Percentiles rank a stretch among this genome's conserved stretches.
phyloP scores from a whole-genome alignment of 192 early-diverging fungal genomes.

The Umbelopsis sp. region DNA sequence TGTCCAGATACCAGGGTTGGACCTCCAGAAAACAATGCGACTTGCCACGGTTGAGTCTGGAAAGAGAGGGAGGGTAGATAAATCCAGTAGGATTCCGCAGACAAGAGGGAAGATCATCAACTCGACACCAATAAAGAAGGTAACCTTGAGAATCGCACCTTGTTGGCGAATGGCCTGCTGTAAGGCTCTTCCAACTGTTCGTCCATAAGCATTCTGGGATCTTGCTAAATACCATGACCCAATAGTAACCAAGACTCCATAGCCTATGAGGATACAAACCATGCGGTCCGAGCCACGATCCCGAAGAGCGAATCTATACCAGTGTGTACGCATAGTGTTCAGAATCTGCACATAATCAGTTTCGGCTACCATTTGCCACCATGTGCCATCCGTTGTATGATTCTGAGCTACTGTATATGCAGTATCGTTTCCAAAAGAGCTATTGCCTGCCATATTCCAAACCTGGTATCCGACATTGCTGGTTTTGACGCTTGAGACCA shows the following conservation, averaged over 20 bases:
- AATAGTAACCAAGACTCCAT: constrained; percentile 53
- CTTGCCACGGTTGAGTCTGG: constrained; percentile 55
- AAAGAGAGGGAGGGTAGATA: constrained; percentile 80
- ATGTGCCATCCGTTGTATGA: neutral
- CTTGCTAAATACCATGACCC: constrained; percentile 51
- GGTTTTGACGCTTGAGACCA: neutral
- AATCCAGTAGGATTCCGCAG: constrained; percentile 86
- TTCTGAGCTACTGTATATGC: neutral
- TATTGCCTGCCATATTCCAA: constrained; percentile 19
- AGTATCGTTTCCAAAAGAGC: neutral
- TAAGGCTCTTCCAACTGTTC: constrained; percentile 47
- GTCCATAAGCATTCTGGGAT: constrained; percentile 30
- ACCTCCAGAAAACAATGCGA: constrained; percentile 60
- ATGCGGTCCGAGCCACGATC: constrained; percentile 58
- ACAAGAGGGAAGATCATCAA: constrained; percentile 83
- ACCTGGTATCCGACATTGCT: neutral
- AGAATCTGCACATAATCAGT: neutral
- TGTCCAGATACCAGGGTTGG: constrained; percentile 64
- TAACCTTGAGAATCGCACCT: constrained; percentile 69
- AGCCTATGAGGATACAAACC: constrained; percentile 61
- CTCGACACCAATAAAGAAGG: constrained; percentile 88
- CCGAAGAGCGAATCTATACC: constrained; percentile 48
- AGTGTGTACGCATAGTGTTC: constrained; percentile 24
- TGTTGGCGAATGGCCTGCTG: constrained; percentile 49
- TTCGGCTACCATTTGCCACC: constrained; percentile 1